Percentiles rank a stretch among this genome's conserved stretches.
phyloP scores from a whole-genome alignment of 2,329 filamentous ascomycete species.

The Alternaria sp. region DNA sequence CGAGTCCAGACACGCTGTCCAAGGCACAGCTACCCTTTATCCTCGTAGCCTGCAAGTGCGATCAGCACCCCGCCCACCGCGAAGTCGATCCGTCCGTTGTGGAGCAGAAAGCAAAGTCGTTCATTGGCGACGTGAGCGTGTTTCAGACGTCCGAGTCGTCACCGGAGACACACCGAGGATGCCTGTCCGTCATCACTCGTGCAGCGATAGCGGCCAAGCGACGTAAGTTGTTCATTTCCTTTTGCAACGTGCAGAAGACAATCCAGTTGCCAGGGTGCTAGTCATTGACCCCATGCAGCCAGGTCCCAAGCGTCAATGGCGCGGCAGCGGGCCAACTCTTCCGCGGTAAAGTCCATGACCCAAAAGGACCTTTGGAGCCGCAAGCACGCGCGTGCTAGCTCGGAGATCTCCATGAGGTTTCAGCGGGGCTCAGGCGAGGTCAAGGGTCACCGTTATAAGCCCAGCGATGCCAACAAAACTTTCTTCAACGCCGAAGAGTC shows the following conservation, averaged over 20 bases:
- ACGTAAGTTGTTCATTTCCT: constrained; percentile 64
- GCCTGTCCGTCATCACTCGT: constrained; percentile 77
- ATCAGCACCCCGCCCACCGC: constrained; percentile 73
- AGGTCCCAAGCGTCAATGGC: constrained; percentile 49
- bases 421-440: constrained; percentile 41
- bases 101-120: constrained; percentile 67
- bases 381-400: constrained; percentile 59
- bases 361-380: constrained; percentile 50
- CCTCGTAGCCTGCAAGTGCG: constrained; percentile 90
- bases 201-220: constrained; percentile 72
- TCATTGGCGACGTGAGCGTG: constrained; percentile 71
- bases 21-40: constrained; percentile 78
- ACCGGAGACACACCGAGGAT: constrained; percentile 76
- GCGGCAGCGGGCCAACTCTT: constrained; percentile 57
- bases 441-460: constrained; percentile 49
- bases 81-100: constrained; percentile 75
- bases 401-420: constrained; percentile 54
- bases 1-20: constrained; percentile 71
- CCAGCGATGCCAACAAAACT: constrained; percentile 60
- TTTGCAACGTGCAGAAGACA: constrained; percentile 11
- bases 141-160: constrained; percentile 76
- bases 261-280: constrained; percentile 11
- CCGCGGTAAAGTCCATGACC: constrained; percentile 53
- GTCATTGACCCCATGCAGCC: constrained; percentile 36
- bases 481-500: constrained; percentile 76